phyloP scores from a whole-genome alignment of 345 rosid genomes.

The Corchorus capsularis region DNA sequence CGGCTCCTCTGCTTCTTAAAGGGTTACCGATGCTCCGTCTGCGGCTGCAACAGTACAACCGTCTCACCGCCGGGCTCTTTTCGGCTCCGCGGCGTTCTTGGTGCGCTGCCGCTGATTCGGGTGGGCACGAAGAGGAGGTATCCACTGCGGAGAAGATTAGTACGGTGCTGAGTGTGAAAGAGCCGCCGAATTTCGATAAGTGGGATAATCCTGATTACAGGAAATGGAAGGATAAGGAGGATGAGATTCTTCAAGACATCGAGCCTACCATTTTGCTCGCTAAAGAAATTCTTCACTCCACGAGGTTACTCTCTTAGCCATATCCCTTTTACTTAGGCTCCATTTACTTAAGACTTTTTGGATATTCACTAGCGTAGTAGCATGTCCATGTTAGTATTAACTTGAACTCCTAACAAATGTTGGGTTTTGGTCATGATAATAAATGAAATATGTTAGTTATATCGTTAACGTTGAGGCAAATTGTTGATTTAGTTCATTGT shows the following conservation, averaged over 20 bases:
- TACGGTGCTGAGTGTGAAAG: constrained; percentile 28
- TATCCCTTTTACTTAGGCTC: neutral
- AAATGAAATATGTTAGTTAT: neutral
- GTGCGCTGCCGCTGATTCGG: constrained; percentile 43
- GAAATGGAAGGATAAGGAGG: constrained; percentile 77
- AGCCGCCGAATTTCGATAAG: constrained; percentile 40
- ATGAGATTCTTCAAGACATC: constrained; percentile 67
- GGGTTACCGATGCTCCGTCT: constrained; percentile 41
- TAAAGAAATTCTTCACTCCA: constrained; percentile 82
- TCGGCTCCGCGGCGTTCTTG: constrained; percentile 35
- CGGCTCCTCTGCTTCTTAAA: constrained; percentile 45
- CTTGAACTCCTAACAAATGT: neutral
- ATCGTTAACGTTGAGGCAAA: neutral
- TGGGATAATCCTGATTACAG: constrained; percentile 72
- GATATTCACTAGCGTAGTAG: neutral
- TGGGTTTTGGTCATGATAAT: neutral
- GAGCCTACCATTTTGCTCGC: constrained; percentile 50
- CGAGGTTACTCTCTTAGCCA: constrained; percentile 40
- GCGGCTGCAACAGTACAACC: constrained; percentile 33
- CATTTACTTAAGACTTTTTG: neutral
- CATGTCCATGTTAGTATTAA: too few species aligned
- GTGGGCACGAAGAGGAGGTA: constrained; percentile 37
- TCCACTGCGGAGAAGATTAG: constrained; percentile 36
- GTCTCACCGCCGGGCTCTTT: constrained; percentile 29
- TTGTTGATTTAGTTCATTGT: neutral